Evolutionary conservation across 169 alveolate genomes (phyloP).

Genomic region (Plasmodium coatneyi): DNA sequence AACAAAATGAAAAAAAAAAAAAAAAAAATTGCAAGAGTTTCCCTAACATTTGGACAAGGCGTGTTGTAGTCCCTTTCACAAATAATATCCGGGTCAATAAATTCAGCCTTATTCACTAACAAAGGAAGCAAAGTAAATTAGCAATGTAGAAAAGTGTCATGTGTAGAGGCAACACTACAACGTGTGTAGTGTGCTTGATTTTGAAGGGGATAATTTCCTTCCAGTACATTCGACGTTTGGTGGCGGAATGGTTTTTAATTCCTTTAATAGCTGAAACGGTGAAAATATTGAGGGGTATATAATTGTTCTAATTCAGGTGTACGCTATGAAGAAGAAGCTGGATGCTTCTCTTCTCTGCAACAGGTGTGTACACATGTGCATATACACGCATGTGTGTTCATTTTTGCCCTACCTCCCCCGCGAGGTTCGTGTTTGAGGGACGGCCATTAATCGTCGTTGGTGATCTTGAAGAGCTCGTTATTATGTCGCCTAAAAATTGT

Average conservation of each 20-base stretch:
- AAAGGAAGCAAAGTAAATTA: neutral
- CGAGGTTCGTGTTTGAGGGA: conserved; percentile 32
- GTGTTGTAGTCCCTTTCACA: conserved; percentile 83
- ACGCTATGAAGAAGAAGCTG: neutral
- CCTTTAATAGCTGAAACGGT: conserved; percentile 24
- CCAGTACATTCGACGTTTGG: conserved; percentile 44
- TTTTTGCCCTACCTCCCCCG: conserved; percentile 53
- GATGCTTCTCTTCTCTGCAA: neutral
- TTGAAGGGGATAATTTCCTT: neutral
- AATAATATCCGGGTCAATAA: conserved; percentile 76
- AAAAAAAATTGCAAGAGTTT: conserved; percentile 52
- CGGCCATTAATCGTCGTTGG: conserved; percentile 14
- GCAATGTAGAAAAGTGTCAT: neutral
- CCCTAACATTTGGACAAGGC: conserved; percentile 85
- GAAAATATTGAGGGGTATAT: neutral
- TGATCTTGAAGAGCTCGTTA: conserved; percentile 60
- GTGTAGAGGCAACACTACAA: neutral
- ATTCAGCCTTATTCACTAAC: conserved; percentile 59
- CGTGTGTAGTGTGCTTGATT: neutral
- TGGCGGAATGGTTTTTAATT: conserved; percentile 42
- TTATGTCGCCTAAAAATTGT: conserved; percentile 57
- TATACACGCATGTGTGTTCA: neutral
- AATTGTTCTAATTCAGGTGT: neutral
- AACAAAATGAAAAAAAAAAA: conserved; percentile 15
- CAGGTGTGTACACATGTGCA: neutral